phyloP scores from a whole-genome alignment of 139 green algal genomes.

The Closterium sp. region DNA sequence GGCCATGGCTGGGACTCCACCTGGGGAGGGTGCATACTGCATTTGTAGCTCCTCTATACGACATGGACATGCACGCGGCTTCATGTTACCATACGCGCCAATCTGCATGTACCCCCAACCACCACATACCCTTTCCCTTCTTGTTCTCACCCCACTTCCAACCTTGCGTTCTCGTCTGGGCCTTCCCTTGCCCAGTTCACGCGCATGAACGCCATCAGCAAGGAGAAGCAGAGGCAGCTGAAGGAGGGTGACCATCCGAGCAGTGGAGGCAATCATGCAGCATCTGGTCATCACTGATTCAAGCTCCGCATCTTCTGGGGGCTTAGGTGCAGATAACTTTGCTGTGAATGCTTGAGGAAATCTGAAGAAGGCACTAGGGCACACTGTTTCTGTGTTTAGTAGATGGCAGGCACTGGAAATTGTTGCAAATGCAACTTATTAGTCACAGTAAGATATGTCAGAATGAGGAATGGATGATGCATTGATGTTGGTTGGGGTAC shows the following conservation, averaged over 20 bases:
- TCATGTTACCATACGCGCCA: not conserved
- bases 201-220: constrained; percentile 23
- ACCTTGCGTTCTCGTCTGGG: not conserved
- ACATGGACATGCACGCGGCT: too few species aligned
- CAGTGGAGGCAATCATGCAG: not conserved
- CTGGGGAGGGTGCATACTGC: too few species aligned
- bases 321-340: not conserved
- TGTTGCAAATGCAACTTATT: too few species aligned
- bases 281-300: constrained; percentile 8
- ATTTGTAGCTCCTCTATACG: too few species aligned
- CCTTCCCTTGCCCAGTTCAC: constrained; percentile 12
- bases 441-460: too few species aligned
- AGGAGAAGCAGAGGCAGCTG: constrained; percentile 7
- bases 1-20: too few species aligned
- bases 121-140: not conserved
- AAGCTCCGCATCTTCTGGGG: not conserved
- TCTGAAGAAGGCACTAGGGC: not conserved
- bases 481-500: too few species aligned
- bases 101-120: not conserved
- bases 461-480: too few species aligned
- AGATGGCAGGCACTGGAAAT: too few species aligned
- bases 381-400: too few species aligned
- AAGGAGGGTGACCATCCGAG: not conserved
- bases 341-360: not conserved
- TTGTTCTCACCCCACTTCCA: not conserved